Evolutionary conservation across 2,329 filamentous ascomycete genomes (phyloP).

Genomic region (Penicillium griseofulvum): DNA sequence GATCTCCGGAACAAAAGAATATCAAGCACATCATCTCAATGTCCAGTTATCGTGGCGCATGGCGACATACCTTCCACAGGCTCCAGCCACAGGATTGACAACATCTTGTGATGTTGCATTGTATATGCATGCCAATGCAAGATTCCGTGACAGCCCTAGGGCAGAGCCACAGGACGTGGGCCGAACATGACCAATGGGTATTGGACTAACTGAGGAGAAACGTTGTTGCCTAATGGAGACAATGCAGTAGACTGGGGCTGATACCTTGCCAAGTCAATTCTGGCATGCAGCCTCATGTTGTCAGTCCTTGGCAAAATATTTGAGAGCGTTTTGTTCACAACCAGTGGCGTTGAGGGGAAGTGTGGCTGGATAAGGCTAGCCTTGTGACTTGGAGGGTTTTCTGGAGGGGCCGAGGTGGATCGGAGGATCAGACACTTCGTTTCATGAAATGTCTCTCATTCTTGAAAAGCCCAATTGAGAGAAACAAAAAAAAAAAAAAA

Average conservation of each 20-base stretch:
- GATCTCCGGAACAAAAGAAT: neutral
- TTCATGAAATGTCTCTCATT: neutral
- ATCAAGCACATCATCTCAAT: neutral
- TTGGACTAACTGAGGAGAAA: conserved; percentile 3
- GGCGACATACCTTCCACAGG: conserved; percentile 5
- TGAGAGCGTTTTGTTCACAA: neutral
- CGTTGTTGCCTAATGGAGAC: conserved; percentile 18
- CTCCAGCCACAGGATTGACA: conserved; percentile 15
- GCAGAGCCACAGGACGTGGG: conserved; percentile 3
- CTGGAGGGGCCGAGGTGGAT: neutral
- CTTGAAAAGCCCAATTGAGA: neutral
- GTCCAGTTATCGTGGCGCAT: conserved; percentile 17
- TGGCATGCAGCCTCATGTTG: conserved; percentile 11
- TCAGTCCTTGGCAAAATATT: conserved; percentile 11
- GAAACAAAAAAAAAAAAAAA: no score
- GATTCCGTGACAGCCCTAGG: neutral
- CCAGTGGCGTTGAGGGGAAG: neutral
- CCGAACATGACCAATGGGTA: neutral
- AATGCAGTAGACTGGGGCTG: conserved; percentile 2
- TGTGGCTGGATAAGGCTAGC: conserved; percentile 10
- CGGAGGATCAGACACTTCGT: neutral
- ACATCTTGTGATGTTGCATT: conserved; percentile 15
- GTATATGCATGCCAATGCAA: conserved; percentile 13
- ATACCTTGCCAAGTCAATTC: neutral
- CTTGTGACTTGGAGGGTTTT: neutral